These are phyloP conservation scores for Exobasidium rhododendri DNA, from an alignment of 1,284 basidiomycete genomes.

Conservation along the genomic window DNA sequence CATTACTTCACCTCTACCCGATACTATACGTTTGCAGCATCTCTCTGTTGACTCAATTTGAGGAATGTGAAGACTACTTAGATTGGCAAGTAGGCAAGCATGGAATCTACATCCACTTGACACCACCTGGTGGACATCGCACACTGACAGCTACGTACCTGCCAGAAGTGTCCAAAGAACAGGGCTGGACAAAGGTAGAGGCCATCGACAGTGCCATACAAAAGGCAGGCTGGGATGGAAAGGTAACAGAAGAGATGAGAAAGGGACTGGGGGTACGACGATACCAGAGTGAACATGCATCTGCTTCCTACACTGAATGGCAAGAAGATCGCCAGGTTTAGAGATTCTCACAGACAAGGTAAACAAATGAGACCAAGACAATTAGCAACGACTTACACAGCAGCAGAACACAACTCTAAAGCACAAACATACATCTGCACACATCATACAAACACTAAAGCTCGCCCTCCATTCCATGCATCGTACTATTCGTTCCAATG, in stretches of 20 bases:
- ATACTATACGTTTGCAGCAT: slow-evolving; percentile 67
- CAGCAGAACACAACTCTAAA: too few relatives aligned
- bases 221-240: slow-evolving; percentile 79
- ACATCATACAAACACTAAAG: too few relatives aligned
- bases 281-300: slow-evolving; percentile 77
- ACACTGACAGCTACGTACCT: slow-evolving; percentile 83
- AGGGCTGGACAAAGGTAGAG: slow-evolving; percentile 87
- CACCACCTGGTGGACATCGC: slow-evolving; percentile 63
- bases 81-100: slow-evolving; percentile 90
- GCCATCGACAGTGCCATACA: slow-evolving; percentile 84
- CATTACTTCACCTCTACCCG: neutral
- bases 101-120: slow-evolving; percentile 84
- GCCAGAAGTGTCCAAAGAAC: slow-evolving; percentile 86
- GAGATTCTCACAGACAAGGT: neutral
- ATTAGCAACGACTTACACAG: too few relatives aligned
- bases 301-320: slow-evolving; percentile 72
- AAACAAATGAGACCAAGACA: neutral
- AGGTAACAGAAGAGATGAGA: slow-evolving; percentile 77
- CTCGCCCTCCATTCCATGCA: too few relatives aligned
- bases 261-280: slow-evolving; percentile 72
- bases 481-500: too few relatives aligned
- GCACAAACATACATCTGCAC: too few relatives aligned
- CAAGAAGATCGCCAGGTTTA: slow-evolving; percentile 6
- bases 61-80: slow-evolving; percentile 76
- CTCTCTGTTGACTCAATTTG: slow-evolving; percentile 88